Conservation (phyloP, 225 moss, liverwort and hornwort species). For the Thuidium tamariscinum region DNA sequence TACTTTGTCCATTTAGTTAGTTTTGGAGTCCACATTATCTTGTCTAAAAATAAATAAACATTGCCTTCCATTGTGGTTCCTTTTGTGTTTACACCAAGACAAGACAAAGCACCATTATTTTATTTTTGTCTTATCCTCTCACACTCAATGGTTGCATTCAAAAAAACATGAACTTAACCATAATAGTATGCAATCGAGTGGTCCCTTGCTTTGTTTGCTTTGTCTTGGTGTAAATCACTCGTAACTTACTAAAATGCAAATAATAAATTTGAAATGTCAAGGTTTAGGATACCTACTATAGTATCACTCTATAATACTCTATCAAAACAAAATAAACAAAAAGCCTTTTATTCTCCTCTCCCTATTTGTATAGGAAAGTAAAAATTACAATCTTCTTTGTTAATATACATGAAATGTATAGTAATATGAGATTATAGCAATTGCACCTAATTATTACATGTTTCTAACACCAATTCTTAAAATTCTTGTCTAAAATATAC, state of each 20-base stretch:
- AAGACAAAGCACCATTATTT: background rate
- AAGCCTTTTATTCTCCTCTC: background rate
- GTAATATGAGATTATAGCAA: background rate
- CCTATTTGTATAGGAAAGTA: background rate
- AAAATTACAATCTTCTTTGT: background rate
- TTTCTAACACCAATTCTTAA: background rate
- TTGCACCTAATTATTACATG: background rate
- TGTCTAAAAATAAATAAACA: background rate
- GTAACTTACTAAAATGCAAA: rapidly evolving
- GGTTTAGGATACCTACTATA: background rate
- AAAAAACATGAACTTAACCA: rapidly evolving
- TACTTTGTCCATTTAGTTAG: background rate
- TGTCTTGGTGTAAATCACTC: background rate
- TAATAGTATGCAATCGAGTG: rapidly evolving
- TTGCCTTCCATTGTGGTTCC: rapidly evolving
- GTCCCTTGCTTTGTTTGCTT: background rate
- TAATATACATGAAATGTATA: background rate
- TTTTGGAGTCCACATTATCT: background rate
- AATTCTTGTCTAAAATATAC: background rate
- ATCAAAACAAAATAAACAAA: too few species aligned
- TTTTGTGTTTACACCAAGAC: background rate
- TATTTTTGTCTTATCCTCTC: background rate
- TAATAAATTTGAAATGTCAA: background rate
- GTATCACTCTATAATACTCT: rapidly evolving
- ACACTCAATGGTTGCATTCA: background rate